phyloP scores from a whole-genome alignment of 306 rosid genomes.

The Gleditsia sinensis region DNA sequence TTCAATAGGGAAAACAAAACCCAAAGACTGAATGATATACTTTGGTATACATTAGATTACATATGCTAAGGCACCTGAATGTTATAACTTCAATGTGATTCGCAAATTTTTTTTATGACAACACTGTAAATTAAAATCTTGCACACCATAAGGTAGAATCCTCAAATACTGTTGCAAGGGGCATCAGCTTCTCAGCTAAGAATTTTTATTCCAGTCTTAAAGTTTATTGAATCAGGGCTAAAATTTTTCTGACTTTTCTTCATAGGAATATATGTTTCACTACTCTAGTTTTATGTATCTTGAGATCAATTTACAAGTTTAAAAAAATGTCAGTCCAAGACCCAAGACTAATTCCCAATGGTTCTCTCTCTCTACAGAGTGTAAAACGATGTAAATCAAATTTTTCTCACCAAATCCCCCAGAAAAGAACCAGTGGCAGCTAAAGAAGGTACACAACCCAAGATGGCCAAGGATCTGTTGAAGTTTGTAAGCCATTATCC shows the following conservation, averaged over 20 bases:
- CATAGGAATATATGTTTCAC: not conserved
- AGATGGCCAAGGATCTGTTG: conserved; percentile 1
- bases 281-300: not conserved
- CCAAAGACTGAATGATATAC: no score
- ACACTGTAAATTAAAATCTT: not conserved
- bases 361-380: not conserved
- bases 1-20: no score
- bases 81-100: not conserved
- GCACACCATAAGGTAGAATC: not conserved
- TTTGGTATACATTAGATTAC: not conserved
- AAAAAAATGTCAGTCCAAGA: not conserved
- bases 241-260: not conserved
- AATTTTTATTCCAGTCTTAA: not conserved
- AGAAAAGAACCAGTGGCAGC: not conserved
- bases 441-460: not conserved
- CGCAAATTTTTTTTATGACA: not conserved
- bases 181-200: not conserved
- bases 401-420: not conserved
- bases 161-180: not conserved
- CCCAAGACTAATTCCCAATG: not conserved
- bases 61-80: not conserved
- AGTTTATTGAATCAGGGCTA: not conserved
- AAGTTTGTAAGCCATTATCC: not conserved
- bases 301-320: not conserved
- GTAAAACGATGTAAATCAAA: not conserved